Conservation (phyloP, 1,284 basidiomycete species). For the Puccinia polysora region DNA sequence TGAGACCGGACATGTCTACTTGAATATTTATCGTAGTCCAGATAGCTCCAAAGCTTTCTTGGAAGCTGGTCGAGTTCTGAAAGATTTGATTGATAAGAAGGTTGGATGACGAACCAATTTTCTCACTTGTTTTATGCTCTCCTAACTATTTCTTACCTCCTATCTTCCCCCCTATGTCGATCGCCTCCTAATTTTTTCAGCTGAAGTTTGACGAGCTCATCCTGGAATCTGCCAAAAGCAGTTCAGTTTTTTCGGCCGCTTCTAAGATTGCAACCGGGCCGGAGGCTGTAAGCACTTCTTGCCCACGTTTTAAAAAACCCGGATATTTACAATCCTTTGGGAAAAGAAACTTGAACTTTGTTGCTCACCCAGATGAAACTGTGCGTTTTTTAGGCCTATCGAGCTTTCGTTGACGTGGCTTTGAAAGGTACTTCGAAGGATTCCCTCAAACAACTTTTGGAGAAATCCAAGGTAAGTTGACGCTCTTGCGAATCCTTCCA, state of each 20-base stretch:
- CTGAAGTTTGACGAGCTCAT: conserved; percentile 73
- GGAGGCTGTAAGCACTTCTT: conserved; percentile 64
- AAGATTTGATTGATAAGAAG: conserved; percentile 51
- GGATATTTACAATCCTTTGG: not conserved
- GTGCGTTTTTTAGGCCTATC: conserved; percentile 60
- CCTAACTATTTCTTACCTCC: not conserved
- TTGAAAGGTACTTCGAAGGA: conserved; percentile 72
- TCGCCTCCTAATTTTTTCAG: conserved; percentile 55
- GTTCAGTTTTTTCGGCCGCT: conserved; percentile 76
- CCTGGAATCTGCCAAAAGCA: conserved; percentile 87
- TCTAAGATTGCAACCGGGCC: conserved; percentile 75
- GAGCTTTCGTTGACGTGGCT: conserved; percentile 78
- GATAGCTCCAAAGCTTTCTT: conserved; percentile 77
- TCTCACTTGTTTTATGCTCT: not conserved
- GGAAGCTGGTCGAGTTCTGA: conserved; percentile 62
- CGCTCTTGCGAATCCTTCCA: not conserved
- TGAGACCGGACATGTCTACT: conserved; percentile 68
- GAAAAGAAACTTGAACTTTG: conserved; percentile 46
- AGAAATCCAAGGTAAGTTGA: not conserved
- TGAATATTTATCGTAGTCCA: conserved; percentile 62
- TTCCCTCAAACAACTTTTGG: conserved; percentile 53
- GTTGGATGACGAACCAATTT: conserved; percentile 19
- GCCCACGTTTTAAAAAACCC: conserved; percentile 47
- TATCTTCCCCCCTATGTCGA: too few species aligned
- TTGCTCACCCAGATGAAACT: conserved; percentile 33